Base-by-base conservation (phyloP, 2,329 filamentous ascomycete species). In the Trichoderma endophyticum region DNA sequence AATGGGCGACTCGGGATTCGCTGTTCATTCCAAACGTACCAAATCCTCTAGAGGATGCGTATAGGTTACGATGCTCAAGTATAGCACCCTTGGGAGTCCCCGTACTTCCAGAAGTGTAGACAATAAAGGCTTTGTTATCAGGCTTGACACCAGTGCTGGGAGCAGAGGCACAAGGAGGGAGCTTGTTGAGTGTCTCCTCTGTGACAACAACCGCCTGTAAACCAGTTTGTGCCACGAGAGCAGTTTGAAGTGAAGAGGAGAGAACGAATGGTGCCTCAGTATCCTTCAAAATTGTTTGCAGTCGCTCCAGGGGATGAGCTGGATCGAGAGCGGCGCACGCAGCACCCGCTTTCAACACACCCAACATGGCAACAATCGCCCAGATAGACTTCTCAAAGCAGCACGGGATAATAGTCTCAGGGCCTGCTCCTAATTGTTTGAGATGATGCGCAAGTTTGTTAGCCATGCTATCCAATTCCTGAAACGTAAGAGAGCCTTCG, bases 31-130 rank as follows among this genome's bases (percentile, higher is more conserved):
- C 60, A 26, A 66, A 57, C n/a, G n/a, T 51, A 12, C 43, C 43
- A 21, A 51, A 51, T 21, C 43, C 43, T 51, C 43, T n/a, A 21
- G 43, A 51, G 43, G 43, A 51, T 51, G 43, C 43, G 43, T 51
- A 51, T 12, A 51, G 43, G 30, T 59, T 59, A 14, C 18, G 18
- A n/a, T 72, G 70, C 0, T 73, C 66, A 43, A 78, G 71, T 30
- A 85, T 80, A 24, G 85, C 82, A 54, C 84, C 85, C 77, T 87
- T 87, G 6, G 84, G 85, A 48, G 79, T 78, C 6, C 85, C 85
- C 1, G 85, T 86, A 21, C 83, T 86, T 21, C 85, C 85, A 14
- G 85, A 86, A 32, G 85, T 87, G 75, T 86, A 87, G 77, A 86
- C 85, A 74, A 86, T 83, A 51, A 51, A 51, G n/a, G 43, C 43